These are phyloP conservation scores for Penicillium palitans DNA, from an alignment of 2,329 filamentous ascomycete genomes.

Conservation along the genomic window DNA sequence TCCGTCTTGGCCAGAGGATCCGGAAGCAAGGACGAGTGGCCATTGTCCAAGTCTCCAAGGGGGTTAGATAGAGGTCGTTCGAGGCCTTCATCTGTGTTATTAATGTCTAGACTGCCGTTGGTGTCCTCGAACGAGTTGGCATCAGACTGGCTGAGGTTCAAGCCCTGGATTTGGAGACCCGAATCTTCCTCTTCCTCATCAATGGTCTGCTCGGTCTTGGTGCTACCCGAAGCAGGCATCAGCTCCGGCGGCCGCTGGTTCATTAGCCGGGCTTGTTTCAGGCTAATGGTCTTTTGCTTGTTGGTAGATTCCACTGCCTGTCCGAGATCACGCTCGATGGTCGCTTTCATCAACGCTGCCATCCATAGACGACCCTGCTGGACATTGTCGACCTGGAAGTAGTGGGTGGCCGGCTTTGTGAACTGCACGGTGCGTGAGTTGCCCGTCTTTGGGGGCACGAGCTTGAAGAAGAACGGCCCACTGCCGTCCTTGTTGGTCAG, in stretches of 20 bases:
- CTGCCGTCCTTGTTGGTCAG: constrained; percentile 51
- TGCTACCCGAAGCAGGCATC: constrained; percentile 59
- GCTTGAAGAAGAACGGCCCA: constrained; percentile 95
- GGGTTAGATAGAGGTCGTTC: constrained; percentile 20
- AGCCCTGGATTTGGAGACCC: constrained; percentile 27
- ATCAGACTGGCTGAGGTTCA: constrained; percentile 30
- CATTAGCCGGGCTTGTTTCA: constrained; percentile 83
- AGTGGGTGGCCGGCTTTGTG: constrained; percentile 95
- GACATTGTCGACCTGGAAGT: constrained; percentile 91
- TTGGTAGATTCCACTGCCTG: constrained; percentile 85
- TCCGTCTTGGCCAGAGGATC: constrained; percentile 28
- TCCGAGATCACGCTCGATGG: constrained; percentile 83
- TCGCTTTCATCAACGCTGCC: constrained; percentile 98
- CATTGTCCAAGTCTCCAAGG: constrained; percentile 24
- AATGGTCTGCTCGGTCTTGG: constrained; percentile 17
- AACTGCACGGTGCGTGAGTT: constrained; percentile 92
- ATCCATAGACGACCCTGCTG: constrained; percentile 92
- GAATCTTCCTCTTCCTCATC: constrained; percentile 31
- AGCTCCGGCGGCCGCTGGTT: constrained; percentile 86
- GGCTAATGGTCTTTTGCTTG: constrained; percentile 93
- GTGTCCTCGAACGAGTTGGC: constrained; percentile 18
- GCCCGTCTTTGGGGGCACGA: constrained; percentile 84
- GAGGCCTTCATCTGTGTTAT: not conserved
- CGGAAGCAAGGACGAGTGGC: constrained; percentile 28
- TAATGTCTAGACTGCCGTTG: constrained; percentile 13